Evolutionary conservation across 805 yeast genomes (phyloP), one percentile per base, ranked within the genome.

Genomic region (Maudiozyma bulderi): DNA sequence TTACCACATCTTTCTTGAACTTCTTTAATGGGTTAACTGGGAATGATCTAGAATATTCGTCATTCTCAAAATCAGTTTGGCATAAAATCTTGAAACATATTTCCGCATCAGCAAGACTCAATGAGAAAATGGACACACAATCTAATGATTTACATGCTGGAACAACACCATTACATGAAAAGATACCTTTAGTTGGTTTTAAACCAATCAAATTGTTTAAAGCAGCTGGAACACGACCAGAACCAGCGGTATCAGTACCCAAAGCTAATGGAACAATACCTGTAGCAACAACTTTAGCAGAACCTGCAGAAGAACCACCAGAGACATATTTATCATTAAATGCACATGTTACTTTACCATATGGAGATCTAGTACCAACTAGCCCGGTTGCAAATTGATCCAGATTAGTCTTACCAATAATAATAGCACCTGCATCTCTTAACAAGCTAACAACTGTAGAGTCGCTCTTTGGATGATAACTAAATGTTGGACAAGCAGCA

Each of bases 351-450:
- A 96, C 85, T 57, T 81, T 77, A 10, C 99, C 99, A 63, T 91
- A 91, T 1, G 99, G 98, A 6, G 96, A 86, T 61, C 99, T 77
- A 33, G 88, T 82, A 42, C 99, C 99, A 1, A 91, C 98, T 50
- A 91, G 74, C 38, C 99, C 99, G 2, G 99, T 93, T 10, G 98
- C 98, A 69, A 91, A 91, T 67, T 91, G 99, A 66, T 91, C 99
- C 66, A 91, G 73, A 66, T 91, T 91, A 48, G 98, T 93, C 67
- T 91, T 91, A 51, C 98, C 98, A 44, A 91, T 73, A 40, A 91
- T 77, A 49, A 91, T 86, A 43, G 98, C 98, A 62, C 99, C 99
- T 37, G 87, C 84, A n/a, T 73, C 76, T 66, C 87, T 79, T 57
- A 93, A 73, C n/a, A 82, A 67, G 8, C 70, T 64, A 11, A 89